Conservation (phyloP, 202 grass and related monocot species). For the Setaria italica region DNA sequence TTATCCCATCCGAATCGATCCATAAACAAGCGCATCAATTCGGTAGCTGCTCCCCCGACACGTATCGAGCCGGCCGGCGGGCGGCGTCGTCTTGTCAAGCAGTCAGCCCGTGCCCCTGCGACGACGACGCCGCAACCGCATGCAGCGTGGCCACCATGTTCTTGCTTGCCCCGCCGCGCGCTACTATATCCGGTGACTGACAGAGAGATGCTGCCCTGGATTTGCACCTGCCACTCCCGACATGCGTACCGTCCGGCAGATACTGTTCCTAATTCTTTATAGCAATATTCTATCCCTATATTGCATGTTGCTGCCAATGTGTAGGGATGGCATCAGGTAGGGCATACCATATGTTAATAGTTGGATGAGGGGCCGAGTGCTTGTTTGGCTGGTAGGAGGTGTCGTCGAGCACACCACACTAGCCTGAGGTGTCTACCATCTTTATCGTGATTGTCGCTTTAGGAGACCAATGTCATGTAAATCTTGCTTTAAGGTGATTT, state of each 20-base stretch:
- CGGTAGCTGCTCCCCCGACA: background rate
- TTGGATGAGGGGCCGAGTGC: background rate
- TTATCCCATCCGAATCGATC: too few relatives aligned
- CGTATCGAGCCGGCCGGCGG: background rate
- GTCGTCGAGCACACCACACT: background rate
- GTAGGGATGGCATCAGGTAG: background rate
- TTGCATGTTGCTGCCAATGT: background rate
- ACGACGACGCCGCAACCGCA: background rate
- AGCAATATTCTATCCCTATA: background rate
- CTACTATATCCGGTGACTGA: background rate
- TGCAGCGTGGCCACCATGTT: background rate
- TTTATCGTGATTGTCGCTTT: background rate
- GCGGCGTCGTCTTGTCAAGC: background rate
- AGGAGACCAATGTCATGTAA: background rate
- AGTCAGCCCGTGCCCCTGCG: too few relatives aligned
- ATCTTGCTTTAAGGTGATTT: background rate
- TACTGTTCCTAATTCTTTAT: background rate
- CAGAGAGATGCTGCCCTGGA: constrained; percentile 10
- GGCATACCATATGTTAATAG: background rate
- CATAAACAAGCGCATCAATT: background rate
- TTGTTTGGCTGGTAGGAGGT: background rate
- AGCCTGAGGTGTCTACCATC: background rate
- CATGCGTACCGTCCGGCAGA: background rate
- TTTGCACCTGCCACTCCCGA: constrained; percentile 23
- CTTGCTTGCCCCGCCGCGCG: too few relatives aligned